These are phyloP conservation scores for Magnusiomyces magnusii DNA, from an alignment of 1,139 yeast genomes.

Conservation along the genomic window DNA sequence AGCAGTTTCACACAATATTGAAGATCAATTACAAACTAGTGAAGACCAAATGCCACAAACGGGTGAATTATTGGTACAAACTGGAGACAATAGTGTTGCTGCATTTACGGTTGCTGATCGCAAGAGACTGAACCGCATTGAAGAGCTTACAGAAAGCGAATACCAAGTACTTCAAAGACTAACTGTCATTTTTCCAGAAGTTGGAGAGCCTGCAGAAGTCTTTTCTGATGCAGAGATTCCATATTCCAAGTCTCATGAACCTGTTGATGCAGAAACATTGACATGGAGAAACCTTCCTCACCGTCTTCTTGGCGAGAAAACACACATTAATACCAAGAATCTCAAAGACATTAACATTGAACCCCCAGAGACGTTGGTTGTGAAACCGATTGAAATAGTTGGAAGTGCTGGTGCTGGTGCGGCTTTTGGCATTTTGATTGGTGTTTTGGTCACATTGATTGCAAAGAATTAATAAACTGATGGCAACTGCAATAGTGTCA, in stretches of 20 bases:
- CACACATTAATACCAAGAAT: neutral
- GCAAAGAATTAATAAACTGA: conserved; percentile 7
- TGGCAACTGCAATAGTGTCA: neutral
- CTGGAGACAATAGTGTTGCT: neutral
- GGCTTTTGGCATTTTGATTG: conserved; percentile 13
- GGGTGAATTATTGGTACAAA: too few species aligned
- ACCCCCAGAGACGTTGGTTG: conserved; percentile 5
- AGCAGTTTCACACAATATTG: conserved; percentile 7
- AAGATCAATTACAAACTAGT: neutral
- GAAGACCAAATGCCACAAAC: too few species aligned
- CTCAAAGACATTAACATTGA: neutral
- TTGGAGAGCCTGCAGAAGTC: conserved; percentile 3
- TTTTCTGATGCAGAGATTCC: neutral
- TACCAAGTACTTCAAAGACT: conserved; percentile 4
- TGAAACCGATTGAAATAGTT: conserved; percentile 14
- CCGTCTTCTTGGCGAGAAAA: neutral
- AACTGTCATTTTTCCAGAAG: neutral
- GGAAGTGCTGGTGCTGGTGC: conserved; percentile 16
- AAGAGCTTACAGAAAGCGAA: neutral
- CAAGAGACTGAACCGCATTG: conserved; percentile 1
- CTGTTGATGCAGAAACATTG: neutral
- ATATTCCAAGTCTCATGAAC: neutral
- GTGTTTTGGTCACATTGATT: conserved; percentile 10
- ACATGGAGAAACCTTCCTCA: conserved; percentile 6
- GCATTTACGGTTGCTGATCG: conserved; percentile 3